Base-by-base conservation (phyloP, 345 rosid species). In the Brassica incana region DNA sequence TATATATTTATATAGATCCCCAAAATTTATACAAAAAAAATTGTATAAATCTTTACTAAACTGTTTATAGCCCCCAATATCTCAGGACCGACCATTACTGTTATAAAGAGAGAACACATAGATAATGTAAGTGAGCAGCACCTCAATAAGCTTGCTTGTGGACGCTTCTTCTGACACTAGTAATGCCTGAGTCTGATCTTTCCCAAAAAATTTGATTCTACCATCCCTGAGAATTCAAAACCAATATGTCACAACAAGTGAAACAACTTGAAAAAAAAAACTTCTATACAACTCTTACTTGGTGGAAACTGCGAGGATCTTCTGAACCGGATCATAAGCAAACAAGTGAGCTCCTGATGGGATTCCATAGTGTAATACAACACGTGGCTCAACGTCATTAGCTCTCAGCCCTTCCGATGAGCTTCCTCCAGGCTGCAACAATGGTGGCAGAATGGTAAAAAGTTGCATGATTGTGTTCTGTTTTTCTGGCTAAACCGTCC, bases 311-410 rank as follows among this genome's bases (percentile, higher is more conserved):
- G 97, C 99, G 59, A 95, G 91, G 56, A 89, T 85, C 70, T 81
- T 88, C 70, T 92, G 99, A 63, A 76, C 18, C 36, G 92, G 74
- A 74, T 94, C 95, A 71, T 85, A 91, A 72, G 97, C 92, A 80
- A 89, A 86, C 83, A 83, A 83, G 71, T 82, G 84, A 69, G 89
- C 87, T 66, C 90, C 90, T 25, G 91, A 83, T 18, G 97, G 97
- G 77, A 95, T 82, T 72, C 99, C 99, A 72, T 92, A 89, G 81
- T 92, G 99, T 77, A 95, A 84, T 18, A 85, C 82, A 38, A 91
- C 54, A 64, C 84, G 87, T 60, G 97, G 97, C n/a, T 94, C 97
- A 11, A 94, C 88, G 72, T 92, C 97, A 70, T 79, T 82, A 54
- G 95, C 77, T 83, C 84, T 90, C 43, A 89, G 66, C 14, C 97